Evolutionary conservation across 208 protist species (phyloP), one percentile per base, ranked within the genome.

Genomic region (Crithidia mellificae): DNA sequence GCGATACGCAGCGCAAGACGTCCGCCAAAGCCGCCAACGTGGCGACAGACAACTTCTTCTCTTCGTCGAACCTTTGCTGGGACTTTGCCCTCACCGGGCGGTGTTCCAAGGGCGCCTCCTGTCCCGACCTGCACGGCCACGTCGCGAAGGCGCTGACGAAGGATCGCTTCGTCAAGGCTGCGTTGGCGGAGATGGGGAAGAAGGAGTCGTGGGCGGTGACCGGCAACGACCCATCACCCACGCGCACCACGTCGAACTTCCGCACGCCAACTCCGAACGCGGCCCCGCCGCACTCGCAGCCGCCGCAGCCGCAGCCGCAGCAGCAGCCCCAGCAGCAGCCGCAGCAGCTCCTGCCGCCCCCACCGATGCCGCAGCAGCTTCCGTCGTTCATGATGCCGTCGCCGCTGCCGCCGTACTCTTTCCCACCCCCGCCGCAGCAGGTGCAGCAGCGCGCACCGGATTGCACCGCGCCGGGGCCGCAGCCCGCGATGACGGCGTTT

Each of bases 21-120:
- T 44, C 22, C 7, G 25, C 46, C 8, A 44, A 73, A 32, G 41
- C 41, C 5, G 34, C 49, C 25, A 62, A 52, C 53, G 41, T 71
- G 17, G 44, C 57, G 15, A 85, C 80, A 8, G 69, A 74, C 53
- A 85, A 85, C 72, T 85, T 80, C 51, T 77, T 85, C 27, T 85
- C 80, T 38, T 71, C 65, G 7, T 81, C 74, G 32, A 76, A 68
- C 69, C 67, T 85, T 14, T 85, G 80, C 50, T 82, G 72, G 71
- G 80, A 85, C 49, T 85, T 80, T 30, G 77, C 80, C 6, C 63
- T 85, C 22, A 85, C 76, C 3, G 80, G 80, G 24, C 67, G 69
- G 11, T 85, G 80, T 57, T 68, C 68, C 2, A 69, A 62, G 1
- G 80, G 80, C 24, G 71, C 63, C 20, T 63, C 80, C 11, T 85